Base-by-base conservation (phyloP, 2,329 filamentous ascomycete species). In the Clonostachys byssicola region DNA sequence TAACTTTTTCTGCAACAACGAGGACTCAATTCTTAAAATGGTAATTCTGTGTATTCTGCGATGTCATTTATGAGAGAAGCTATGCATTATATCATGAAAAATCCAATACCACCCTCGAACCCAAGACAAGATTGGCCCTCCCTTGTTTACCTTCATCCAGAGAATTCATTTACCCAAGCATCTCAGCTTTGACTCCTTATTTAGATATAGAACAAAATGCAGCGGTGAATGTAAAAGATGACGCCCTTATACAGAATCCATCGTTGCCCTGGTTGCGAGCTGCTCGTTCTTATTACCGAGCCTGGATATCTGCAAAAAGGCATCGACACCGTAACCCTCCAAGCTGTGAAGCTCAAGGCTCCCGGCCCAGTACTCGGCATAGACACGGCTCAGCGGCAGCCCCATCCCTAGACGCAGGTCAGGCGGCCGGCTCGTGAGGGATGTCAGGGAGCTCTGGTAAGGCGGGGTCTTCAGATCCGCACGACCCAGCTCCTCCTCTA, bases 251-350 rank as follows among this genome's bases (percentile, higher is more conserved):
- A 92, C 80, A 17, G 86, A 85, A 65, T 92, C 88, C 75, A 92
- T 89, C 53, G 78, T 83, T 23, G 88, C 88, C 58, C 88, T 74
- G 30, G 83, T 90, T 4, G 80, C 90, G 51, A 99, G 75, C 66
- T 95, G 90, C 72, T 99, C 94, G 61, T 97, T 96, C 75, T 96
- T 96, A 65, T 99, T 99, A 17, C 94, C 94, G 48, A 99, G 75
- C 64, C 95, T 95, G 6, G 90, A 95, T 50, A 99, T 96, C 63
- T 97, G 92, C 52, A 99, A 70, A 61, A 99, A 99, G 0, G 89
- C 92, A 70, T 99, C 94, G 7, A 95, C 90, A 13, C 94, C 94
- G 63, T 96, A 97, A 1, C 94, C 95, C 62, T 96, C 92, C 8
- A 99, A 72, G 60, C 88, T 96, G 63, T 97, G 92, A 49, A 97